Evolutionary conservation across 345 rosid species (phyloP).

Genomic region (Citrus cavaleriei): DNA sequence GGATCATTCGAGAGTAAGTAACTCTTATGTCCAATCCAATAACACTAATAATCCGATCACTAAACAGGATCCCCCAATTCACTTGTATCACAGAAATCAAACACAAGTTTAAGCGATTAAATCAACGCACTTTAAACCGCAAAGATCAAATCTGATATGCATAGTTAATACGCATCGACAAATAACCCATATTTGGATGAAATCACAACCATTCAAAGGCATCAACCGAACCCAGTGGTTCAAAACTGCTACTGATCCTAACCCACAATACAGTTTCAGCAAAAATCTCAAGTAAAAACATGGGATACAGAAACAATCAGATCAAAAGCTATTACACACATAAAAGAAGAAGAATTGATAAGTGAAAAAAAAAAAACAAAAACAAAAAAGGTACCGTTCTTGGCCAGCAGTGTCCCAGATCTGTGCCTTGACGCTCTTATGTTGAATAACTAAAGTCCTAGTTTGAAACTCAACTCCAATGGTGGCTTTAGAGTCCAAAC

Average conservation of each 20-base stretch:
- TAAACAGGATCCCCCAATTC: background rate
- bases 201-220: background rate
- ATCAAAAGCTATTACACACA: background rate
- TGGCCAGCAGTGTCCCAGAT: slow-evolving; percentile 99
- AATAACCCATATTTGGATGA: background rate
- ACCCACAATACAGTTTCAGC: background rate
- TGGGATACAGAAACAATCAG: background rate
- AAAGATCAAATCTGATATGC: background rate
- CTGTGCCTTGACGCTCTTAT: slow-evolving; percentile 90
- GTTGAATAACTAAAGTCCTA: slow-evolving; percentile 60
- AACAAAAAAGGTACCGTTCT: slow-evolving; percentile 45
- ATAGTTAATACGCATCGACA: background rate
- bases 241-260: background rate
- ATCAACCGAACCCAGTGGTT: background rate
- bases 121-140: background rate
- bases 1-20: background rate
- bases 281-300: background rate
- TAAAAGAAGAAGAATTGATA: background rate
- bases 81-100: background rate
- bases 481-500: slow-evolving; percentile 85
- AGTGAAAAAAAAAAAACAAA: background rate
- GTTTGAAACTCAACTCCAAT: slow-evolving; percentile 97
- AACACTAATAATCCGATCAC: background rate
- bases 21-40: background rate
- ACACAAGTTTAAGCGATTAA: background rate